phyloP scores from a whole-genome alignment of 192 early-diverging fungal genomes.

The Coemansia sp. region DNA sequence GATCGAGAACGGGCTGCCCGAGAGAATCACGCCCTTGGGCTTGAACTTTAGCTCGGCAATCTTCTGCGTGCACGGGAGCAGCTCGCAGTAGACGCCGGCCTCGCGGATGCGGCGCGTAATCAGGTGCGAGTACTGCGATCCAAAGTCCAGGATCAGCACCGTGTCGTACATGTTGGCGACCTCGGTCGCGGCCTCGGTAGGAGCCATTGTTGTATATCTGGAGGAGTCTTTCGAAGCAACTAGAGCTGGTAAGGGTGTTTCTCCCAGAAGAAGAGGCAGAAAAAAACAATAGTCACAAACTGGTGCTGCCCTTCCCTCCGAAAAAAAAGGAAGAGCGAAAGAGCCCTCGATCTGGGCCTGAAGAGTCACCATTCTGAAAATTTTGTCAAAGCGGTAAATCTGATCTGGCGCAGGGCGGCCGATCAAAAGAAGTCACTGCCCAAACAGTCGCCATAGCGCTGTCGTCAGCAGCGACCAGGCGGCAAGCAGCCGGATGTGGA shows the following conservation, averaged over 20 bases:
- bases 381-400: no score
- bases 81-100: slow-evolving; percentile 97
- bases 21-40: slow-evolving; percentile 94
- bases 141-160: slow-evolving; percentile 98
- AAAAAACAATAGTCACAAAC: no score
- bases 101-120: slow-evolving; percentile 95
- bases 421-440: no score
- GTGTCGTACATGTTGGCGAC: slow-evolving; percentile 88
- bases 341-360: no score
- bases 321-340: no score
- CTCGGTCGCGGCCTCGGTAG: slow-evolving; percentile 44
- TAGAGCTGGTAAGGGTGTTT: no score
- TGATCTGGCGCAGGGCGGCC: no score
- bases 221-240: no score
- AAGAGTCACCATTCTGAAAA: no score
- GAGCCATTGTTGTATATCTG: neutral
- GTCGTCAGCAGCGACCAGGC: slow-evolving; percentile 26
- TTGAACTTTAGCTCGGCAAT: slow-evolving; percentile 89
- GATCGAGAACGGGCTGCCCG: slow-evolving; percentile 95
- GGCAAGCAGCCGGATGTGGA: slow-evolving; percentile 15
- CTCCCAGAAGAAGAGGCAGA: no score
- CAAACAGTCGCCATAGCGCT: no score
- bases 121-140: slow-evolving; percentile 97
- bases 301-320: no score
- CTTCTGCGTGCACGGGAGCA: slow-evolving; percentile 95